These are phyloP conservation scores for Sporobolomyces pararoseus DNA, from an alignment of 768 basidiomycete genomes.

Conservation along the genomic window DNA sequence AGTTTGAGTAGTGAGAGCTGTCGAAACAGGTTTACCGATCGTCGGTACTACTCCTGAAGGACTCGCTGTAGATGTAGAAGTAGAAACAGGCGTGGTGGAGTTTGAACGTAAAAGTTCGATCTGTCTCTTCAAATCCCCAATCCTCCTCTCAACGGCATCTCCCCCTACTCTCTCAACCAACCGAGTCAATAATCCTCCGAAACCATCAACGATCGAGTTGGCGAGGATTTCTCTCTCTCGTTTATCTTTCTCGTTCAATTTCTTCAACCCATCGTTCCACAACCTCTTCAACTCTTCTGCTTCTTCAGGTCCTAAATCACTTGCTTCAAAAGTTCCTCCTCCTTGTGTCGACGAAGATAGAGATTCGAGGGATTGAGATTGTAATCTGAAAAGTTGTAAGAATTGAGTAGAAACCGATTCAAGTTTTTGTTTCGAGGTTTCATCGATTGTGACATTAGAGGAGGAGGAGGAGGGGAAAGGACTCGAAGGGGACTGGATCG, in stretches of 20 bases:
- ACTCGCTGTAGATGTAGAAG: neutral
- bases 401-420: neutral
- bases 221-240: neutral
- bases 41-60: neutral
- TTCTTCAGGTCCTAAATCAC: slow-evolving; percentile 4
- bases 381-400: neutral
- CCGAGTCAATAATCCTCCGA: neutral
- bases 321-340: neutral
- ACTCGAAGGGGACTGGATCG: no score
- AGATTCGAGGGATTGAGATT: neutral
- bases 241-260: neutral
- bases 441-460: no score
- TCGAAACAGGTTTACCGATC: neutral
- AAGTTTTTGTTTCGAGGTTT: neutral
- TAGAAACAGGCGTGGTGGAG: neutral
- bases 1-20: neutral
- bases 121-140: neutral
- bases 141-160: neutral
- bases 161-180: neutral
- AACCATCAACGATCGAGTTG: neutral
- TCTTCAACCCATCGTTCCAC: no score
- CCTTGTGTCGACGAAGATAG: neutral
- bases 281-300: neutral
- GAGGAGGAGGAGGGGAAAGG: no score
- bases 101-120: neutral